Base-by-base conservation (phyloP, 805 yeast species). In the Naumovozyma dairenensis region DNA sequence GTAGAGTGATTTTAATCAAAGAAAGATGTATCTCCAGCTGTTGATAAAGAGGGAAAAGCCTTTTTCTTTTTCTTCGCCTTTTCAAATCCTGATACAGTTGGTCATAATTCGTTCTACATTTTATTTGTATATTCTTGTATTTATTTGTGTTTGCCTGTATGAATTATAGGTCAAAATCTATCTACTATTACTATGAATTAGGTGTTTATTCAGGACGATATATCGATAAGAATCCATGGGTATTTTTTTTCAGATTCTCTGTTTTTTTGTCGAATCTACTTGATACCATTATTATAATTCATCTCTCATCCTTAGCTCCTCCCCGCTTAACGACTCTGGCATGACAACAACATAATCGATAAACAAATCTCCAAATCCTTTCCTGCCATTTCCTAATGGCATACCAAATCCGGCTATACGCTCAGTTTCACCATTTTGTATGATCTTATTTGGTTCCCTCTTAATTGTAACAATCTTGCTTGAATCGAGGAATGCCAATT, bases 351-450 rank as follows among this genome's bases (percentile, higher is more conserved):
- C 55, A 44, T 71, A 73, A 22, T 72, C 71, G 13, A 74, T 58
- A 45, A 56, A 65, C 42, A 72, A 53, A 46, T 74, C 73, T 44
- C 82, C 76, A 53, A 59, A 65, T 25, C 66, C 66, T 26, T 61
- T 67, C 16, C 49, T 44, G 1, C 38, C 35, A 12, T 26, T 21
- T 6, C 20, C 22, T 12, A 31, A 36, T 2, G 97, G 97, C 96
- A 92, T 85, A 16, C 98, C 98, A 47, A 71, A 77, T 5, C 82
- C 86, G 40, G 66, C 60, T 21, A 89, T 44, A 3, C 67, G 57
- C 55, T 92, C 95, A 6, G 80, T 65, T 44, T 84, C 81, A 2
- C 93, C 93, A 48, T 75, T 63, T 29, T 62, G 43, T 1, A 82
- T 75, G 7, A 66, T 49, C 21, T 60, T 60, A 14, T 87, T 86